Conservation (phyloP, 139 green algal species). For the Spirogloea muscicola region DNA sequence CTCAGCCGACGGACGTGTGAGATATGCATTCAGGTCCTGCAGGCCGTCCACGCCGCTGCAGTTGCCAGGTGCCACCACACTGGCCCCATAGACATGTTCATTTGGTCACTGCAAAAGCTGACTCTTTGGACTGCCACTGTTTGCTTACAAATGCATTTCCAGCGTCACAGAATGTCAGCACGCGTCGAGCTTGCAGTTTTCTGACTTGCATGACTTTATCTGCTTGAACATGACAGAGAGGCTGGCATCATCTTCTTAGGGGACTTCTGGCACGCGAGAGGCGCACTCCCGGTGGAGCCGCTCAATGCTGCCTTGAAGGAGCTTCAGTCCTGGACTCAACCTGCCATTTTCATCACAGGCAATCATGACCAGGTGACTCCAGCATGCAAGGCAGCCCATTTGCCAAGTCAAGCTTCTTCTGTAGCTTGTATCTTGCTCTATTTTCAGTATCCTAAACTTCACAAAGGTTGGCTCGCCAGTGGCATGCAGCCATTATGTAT, state of each 20-base stretch:
- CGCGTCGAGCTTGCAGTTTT: too few relatives aligned
- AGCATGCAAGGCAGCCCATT: neutral
- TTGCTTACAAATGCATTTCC: too few relatives aligned
- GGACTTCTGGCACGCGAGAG: slow-evolving; percentile 89
- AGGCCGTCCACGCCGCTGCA: slow-evolving; percentile 62
- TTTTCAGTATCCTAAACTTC: too few relatives aligned
- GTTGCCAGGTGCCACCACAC: too few relatives aligned
- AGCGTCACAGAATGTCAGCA: too few relatives aligned
- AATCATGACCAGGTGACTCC: slow-evolving; percentile 86
- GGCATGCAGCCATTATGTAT: too few relatives aligned
- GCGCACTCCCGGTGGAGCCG: slow-evolving; percentile 78
- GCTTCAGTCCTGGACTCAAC: slow-evolving; percentile 55
- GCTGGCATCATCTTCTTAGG: slow-evolving; percentile 88
- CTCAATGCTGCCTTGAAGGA: slow-evolving; percentile 74
- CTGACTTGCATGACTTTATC: too few relatives aligned
- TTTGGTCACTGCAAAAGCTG: too few relatives aligned
- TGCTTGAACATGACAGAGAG: slow-evolving; percentile 25
- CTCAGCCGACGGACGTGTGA: slow-evolving; percentile 59
- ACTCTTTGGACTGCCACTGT: too few relatives aligned
- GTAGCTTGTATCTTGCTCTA: neutral
- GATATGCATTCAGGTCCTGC: slow-evolving; percentile 63
- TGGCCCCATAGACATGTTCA: too few relatives aligned
- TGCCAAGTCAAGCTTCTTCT: neutral
- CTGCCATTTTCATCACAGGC: slow-evolving; percentile 52
- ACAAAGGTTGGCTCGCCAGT: too few relatives aligned